Evolutionary conservation across 768 basidiomycete genomes (phyloP).

Genomic region (Suillus clintonianus): DNA sequence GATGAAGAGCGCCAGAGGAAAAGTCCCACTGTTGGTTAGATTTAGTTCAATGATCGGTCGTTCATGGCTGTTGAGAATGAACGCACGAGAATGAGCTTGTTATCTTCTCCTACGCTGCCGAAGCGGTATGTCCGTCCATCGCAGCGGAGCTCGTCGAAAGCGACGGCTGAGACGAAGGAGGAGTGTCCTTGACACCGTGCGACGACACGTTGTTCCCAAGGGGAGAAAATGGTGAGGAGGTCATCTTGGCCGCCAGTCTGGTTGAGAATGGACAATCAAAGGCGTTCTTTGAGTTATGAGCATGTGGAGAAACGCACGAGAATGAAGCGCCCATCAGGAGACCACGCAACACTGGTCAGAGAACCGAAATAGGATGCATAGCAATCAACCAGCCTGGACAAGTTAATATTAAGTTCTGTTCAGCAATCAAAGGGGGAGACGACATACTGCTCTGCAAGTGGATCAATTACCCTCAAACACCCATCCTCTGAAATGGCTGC

Average conservation of each 20-base stretch:
- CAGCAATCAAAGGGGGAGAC: neutral
- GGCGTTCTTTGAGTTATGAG: neutral
- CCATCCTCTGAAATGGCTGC: constrained; percentile 94
- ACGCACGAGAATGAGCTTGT: constrained; percentile 85
- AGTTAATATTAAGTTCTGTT: neutral
- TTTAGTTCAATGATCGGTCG: neutral
- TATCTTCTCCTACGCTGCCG: constrained; percentile 95
- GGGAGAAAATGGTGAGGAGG: constrained; percentile 90
- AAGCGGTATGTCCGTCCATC: constrained; percentile 93
- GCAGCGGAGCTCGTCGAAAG: constrained; percentile 88
- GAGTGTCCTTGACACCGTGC: constrained; percentile 97
- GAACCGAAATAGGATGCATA: constrained; percentile 96
- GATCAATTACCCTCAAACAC: constrained; percentile 86
- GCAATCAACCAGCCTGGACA: constrained; percentile 80
- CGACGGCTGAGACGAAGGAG: constrained; percentile 87
- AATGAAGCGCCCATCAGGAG: constrained; percentile 93
- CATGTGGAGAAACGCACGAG: constrained; percentile 46
- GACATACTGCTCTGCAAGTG: constrained; percentile 79
- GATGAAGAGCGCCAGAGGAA: constrained; percentile 85
- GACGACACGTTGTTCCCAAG: constrained; percentile 90
- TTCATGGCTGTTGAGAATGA: neutral
- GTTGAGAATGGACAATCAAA: constrained; percentile 6
- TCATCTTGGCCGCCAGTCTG: constrained; percentile 98
- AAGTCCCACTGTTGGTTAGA: constrained; percentile 79
- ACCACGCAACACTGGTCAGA: constrained; percentile 90